Percentiles rank a stretch among this genome's conserved stretches.
Conservation (phyloP, 2,329 filamentous ascomycete genomes). For the Acrodontium crateriforme region DNA sequence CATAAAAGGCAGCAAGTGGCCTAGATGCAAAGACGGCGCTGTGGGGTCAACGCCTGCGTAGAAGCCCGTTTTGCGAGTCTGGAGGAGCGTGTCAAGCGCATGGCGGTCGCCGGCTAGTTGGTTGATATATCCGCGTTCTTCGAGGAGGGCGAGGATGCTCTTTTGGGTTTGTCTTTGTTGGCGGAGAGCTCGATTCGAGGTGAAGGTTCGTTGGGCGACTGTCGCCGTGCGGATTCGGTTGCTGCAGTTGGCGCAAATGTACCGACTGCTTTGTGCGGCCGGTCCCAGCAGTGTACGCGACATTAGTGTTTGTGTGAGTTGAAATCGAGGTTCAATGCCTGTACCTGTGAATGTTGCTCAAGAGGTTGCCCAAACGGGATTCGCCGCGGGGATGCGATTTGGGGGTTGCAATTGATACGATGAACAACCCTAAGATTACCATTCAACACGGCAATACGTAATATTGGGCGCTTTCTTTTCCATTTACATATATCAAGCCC, state of each 20-base stretch:
- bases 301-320: too few species aligned
- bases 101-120: slow-evolving; percentile 51
- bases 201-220: background rate
- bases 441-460: too few species aligned
- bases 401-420: too few species aligned
- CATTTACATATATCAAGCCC: too few species aligned
- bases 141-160: slow-evolving; percentile 44
- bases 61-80: slow-evolving; percentile 50
- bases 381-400: too few species aligned
- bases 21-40: slow-evolving; percentile 63
- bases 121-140: slow-evolving; percentile 61
- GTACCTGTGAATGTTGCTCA: too few species aligned
- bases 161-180: background rate
- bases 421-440: too few species aligned
- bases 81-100: slow-evolving; percentile 50
- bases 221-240: background rate
- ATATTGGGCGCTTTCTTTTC: too few species aligned
- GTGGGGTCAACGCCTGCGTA: slow-evolving; percentile 79
- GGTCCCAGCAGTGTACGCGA: background rate
- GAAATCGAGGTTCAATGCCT: too few species aligned
- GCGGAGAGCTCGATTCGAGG: background rate
- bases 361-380: too few species aligned
- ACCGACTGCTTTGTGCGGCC: background rate
- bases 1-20: slow-evolving; percentile 71
- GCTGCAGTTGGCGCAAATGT: background rate